These are phyloP conservation scores for Trematosphaeria pertusa DNA, from an alignment of 2,329 filamentous ascomycete species.

Conservation along the genomic window DNA sequence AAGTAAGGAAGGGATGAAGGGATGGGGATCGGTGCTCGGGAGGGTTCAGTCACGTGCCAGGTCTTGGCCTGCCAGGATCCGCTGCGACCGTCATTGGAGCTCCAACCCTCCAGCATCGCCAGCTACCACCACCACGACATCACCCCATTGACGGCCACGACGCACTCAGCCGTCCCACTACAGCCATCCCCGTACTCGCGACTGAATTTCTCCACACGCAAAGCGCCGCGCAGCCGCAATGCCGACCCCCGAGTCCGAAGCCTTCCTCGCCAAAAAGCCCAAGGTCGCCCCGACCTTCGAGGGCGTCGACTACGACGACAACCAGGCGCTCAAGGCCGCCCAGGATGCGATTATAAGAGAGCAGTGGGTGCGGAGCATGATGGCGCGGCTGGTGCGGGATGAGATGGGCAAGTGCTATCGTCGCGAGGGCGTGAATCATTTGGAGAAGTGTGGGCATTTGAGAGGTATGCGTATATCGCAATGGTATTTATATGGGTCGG, in stretches of 20 bases:
- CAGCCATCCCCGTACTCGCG: not conserved
- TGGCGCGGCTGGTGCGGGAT: conserved; percentile 80
- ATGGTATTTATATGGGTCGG: too few relatives aligned
- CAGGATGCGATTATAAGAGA: conserved; percentile 84
- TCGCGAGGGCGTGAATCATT: conserved; percentile 82
- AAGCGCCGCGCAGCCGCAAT: conserved; percentile 55
- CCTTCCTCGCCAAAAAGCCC: conserved; percentile 85
- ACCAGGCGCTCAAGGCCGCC: conserved; percentile 78
- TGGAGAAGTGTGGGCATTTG: conserved; percentile 84
- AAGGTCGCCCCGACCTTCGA: conserved; percentile 83
- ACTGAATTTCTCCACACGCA: conserved; percentile 2
- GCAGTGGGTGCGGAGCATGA: conserved; percentile 91
- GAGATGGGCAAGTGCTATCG: conserved; percentile 88
- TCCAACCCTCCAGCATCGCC: conserved; percentile 2
- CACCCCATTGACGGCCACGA: conserved; percentile 16
- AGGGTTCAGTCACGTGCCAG: conserved; percentile 3
- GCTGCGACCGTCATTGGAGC: not conserved
- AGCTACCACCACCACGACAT: not conserved
- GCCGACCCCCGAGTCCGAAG: conserved; percentile 82
- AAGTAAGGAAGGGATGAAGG: not conserved
- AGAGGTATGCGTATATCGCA: conserved; percentile 72
- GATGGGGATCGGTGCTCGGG: not conserved
- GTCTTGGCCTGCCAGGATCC: too few relatives aligned
- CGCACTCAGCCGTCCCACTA: not conserved
- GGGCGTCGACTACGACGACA: conserved; percentile 86